Evolutionary conservation across 129 eudicot species (phyloP).

Genomic region (Pseudognaphalium luteoalbum): DNA sequence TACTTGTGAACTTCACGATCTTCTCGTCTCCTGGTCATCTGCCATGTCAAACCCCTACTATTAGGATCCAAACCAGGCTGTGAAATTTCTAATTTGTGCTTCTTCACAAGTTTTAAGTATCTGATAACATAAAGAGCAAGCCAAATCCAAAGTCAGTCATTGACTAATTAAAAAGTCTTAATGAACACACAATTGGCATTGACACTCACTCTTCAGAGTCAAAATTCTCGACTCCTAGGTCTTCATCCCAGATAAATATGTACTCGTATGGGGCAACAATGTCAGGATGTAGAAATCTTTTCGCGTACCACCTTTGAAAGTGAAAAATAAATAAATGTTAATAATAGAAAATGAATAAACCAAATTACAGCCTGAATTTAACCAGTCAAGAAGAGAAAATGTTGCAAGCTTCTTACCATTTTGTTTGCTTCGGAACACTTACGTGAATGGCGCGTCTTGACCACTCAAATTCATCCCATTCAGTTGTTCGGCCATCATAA

Average conservation of each 20-base stretch:
- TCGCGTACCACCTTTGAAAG: constrained; percentile 86
- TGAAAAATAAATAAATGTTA: constrained; percentile 9
- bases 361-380: background rate
- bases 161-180: constrained; percentile 16
- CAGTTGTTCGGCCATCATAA: constrained; percentile 78
- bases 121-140: constrained; percentile 36
- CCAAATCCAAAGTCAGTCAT: constrained; percentile 14
- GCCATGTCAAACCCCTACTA: constrained; percentile 60
- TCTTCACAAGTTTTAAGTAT: constrained; percentile 75
- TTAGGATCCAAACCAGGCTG: constrained; percentile 79
- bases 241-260: constrained; percentile 97
- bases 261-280: constrained; percentile 88
- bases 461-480: constrained; percentile 96
- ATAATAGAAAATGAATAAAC: too few species aligned
- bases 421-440: constrained; percentile 79
- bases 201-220: constrained; percentile 81
- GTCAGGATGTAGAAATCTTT: constrained; percentile 92
- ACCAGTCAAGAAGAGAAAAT: background rate
- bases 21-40: constrained; percentile 71
- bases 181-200: background rate
- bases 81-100: constrained; percentile 95
- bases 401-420: constrained; percentile 51
- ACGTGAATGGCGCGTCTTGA: constrained; percentile 82
- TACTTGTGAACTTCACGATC: constrained; percentile 86
- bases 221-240: constrained; percentile 90